These are phyloP conservation scores for Penicillium oxalicum DNA, from an alignment of 2,329 filamentous ascomycete species.

Conservation along the genomic window DNA sequence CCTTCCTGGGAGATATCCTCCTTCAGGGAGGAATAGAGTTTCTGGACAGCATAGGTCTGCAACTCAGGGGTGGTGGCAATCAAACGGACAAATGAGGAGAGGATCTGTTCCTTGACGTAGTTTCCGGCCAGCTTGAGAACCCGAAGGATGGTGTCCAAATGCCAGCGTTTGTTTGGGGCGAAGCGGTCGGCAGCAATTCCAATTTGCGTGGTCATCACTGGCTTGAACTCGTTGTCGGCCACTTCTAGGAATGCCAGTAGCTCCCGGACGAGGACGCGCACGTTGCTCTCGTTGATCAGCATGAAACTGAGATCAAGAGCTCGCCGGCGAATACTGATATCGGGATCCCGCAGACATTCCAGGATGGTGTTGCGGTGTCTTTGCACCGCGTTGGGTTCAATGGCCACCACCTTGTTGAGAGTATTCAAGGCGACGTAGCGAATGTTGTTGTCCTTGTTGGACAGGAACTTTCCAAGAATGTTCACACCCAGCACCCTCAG, in stretches of 20 bases:
- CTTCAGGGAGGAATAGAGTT: constrained; percentile 82
- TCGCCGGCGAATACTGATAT: constrained; percentile 93
- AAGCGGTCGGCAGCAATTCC: constrained; percentile 94
- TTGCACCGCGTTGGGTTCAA: constrained; percentile 96
- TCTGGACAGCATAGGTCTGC: constrained; percentile 94
- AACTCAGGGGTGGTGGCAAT: constrained; percentile 91
- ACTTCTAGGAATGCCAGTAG: constrained; percentile 92
- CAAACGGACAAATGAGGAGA: constrained; percentile 92
- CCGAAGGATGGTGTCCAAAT: constrained; percentile 94
- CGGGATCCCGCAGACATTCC: constrained; percentile 90
- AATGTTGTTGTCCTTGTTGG: constrained; percentile 99
- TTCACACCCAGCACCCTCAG: constrained; percentile 92
- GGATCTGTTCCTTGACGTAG: constrained; percentile 94
- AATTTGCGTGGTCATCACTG: constrained; percentile 96
- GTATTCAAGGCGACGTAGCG: constrained; percentile 97
- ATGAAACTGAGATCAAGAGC: constrained; percentile 98
- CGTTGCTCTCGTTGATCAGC: constrained; percentile 93
- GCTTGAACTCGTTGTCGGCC: constrained; percentile 97
- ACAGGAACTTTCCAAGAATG: constrained; percentile 93
- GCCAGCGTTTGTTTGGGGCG: constrained; percentile 95
- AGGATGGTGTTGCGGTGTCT: constrained; percentile 95
- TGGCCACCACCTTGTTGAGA: constrained; percentile 93
- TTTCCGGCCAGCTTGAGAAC: constrained; percentile 91
- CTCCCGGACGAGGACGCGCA: constrained; percentile 87
- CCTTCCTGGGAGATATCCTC: constrained; percentile 98